Conservation (phyloP, 1,284 basidiomycete species). For the Flammula alnicola region DNA sequence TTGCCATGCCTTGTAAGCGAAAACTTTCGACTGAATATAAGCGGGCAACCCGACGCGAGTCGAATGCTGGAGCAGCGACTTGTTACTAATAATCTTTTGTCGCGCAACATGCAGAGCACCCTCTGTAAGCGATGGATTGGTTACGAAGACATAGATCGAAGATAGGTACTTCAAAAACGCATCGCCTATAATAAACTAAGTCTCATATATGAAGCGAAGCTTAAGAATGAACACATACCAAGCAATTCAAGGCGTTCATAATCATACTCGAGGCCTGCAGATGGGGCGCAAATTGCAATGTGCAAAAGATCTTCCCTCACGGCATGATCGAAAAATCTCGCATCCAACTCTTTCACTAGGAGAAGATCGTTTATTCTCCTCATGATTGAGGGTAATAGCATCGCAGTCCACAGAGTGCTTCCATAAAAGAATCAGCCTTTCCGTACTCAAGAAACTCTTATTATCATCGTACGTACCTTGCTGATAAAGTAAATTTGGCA, state of each 20-base stretch:
- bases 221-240: conserved; percentile 46
- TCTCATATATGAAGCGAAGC: not conserved
- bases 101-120: conserved; percentile 66
- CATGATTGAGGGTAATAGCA: conserved; percentile 74
- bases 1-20: conserved; percentile 66
- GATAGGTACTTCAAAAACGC: conserved; percentile 80
- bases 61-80: conserved; percentile 60
- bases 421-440: conserved; percentile 8
- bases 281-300: conserved; percentile 68
- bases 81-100: conserved; percentile 75
- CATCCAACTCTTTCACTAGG: conserved; percentile 77
- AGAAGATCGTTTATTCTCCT: conserved; percentile 72
- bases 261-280: conserved; percentile 67
- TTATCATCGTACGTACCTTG: conserved; percentile 52
- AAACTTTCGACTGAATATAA: conserved; percentile 75
- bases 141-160: conserved; percentile 74
- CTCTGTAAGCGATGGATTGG: conserved; percentile 63
- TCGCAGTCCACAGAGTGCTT: conserved; percentile 67
- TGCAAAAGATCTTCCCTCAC: conserved; percentile 65
- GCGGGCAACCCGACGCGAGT: conserved; percentile 60
- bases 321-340: conserved; percentile 62
- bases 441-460: not conserved
- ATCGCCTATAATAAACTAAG: conserved; percentile 57
- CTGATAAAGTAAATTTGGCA: conserved; percentile 70
- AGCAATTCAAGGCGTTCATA: conserved; percentile 84